phyloP scores from a whole-genome alignment of 306 rosid genomes.

The Castanea mollissima region DNA sequence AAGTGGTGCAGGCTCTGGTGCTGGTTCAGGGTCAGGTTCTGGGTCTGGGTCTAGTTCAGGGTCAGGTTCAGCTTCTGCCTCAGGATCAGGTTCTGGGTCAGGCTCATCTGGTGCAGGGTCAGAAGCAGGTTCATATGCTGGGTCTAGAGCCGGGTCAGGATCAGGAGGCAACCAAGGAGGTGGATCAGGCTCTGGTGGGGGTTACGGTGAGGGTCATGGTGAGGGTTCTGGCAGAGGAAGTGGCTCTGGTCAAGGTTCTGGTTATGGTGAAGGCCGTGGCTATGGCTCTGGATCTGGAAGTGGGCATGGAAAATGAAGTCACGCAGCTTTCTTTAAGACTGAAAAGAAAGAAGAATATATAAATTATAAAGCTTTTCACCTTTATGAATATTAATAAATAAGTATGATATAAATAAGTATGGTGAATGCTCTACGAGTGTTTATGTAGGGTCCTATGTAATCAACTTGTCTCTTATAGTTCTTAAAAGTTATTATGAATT shows the following conservation, averaged over 20 bases:
- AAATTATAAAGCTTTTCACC: background rate
- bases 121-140: constrained; percentile 30
- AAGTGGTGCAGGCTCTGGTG: background rate
- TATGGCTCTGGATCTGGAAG: background rate
- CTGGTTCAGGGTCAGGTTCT: background rate
- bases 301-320: constrained; percentile 6
- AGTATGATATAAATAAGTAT: background rate
- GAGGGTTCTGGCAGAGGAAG: constrained; percentile 32
- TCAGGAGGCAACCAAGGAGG: constrained; percentile 7
- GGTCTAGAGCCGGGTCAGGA: constrained; percentile 30
- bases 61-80: constrained; percentile 1
- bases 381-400: background rate
- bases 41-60: background rate
- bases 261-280: background rate
- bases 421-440: background rate
- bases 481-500: too few species aligned
- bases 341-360: background rate
- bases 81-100: constrained; percentile 28
- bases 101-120: constrained; percentile 18
- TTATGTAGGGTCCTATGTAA: too few species aligned
- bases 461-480: too few species aligned
- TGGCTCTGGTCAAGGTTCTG: constrained; percentile 4
- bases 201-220: constrained; percentile 11
- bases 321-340: background rate
- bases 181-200: background rate